Base-by-base conservation (phyloP, 148 eudicot species). In the Rhododendron ferrugineum region DNA sequence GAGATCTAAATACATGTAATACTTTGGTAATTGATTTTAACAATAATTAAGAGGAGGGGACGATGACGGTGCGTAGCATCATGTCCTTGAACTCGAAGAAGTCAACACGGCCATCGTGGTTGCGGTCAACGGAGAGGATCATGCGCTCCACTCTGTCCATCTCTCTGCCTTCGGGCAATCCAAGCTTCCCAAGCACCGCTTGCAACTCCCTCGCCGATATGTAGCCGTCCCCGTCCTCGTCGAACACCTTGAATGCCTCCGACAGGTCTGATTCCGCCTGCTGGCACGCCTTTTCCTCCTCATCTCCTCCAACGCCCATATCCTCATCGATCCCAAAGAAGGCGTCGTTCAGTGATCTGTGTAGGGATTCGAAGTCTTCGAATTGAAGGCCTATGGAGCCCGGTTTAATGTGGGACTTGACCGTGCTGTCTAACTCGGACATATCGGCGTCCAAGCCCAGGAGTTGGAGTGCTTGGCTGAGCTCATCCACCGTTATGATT, bases 181-280 rank as follows among this genome's bases (percentile, higher is more conserved):
- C 98, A 9, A 96, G 66, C 85, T 94, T 94, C 1, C 82, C 88
- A 2, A 96, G 87, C 56, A 96, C 98, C 9, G 78, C 86, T 40
- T 94, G 95, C 87, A 96, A 76, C 79, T 96, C 98, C 84, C 76
- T 91, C 0, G 98, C 98, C 22, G 98, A 96, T 58, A 94, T 96
- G 87, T 81, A 96, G 1, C 98, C 98, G 46, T 96, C 95, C 0
- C 98, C 96, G n/a, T 96, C 86, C 52, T 90, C 93, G n/a, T 96
- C 98, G 20, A 96, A 96, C 66, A 96, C 98, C 90, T 94, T 94
- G 85, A 96, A 93, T 26, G 98, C 98, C 85, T 96, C 98, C 0
- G 76, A 80, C 60, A 96, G 90, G 88, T 96, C 98, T 44, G 95
- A 89, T 66, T 95, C 98, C 20, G 87, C 91, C 82, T 90, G 90